These are phyloP conservation scores for Durotheca rogersii DNA, from an alignment of 495 filamentous ascomycete species.

Conservation along the genomic window DNA sequence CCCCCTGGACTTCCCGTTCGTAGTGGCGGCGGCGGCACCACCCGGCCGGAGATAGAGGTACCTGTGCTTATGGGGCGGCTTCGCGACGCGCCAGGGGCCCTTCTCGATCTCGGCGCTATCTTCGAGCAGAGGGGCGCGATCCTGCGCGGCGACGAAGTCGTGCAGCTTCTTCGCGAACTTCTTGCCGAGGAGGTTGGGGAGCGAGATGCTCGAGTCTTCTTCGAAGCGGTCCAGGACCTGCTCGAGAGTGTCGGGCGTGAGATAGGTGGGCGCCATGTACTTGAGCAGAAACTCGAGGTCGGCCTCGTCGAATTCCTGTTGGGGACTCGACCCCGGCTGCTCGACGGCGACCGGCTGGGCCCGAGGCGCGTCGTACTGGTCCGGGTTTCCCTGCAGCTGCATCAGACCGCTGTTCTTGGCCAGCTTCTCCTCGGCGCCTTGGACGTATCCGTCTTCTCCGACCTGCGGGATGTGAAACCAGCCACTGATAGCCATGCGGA, in stretches of 20 bases:
- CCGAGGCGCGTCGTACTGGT: conserved; percentile 80
- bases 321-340: conserved; percentile 44
- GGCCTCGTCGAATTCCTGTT: conserved; percentile 63
- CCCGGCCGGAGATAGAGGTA: conserved; percentile 74
- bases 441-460: conserved; percentile 89
- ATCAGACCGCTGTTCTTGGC: conserved; percentile 84
- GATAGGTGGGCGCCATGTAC: conserved; percentile 83
- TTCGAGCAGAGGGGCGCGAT: conserved; percentile 49
- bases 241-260: conserved; percentile 92
- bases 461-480: conserved; percentile 98
- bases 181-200: conserved; percentile 72
- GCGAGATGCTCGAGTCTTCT: conserved; percentile 76
- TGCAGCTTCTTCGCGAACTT: conserved; percentile 71
- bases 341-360: conserved; percentile 55
- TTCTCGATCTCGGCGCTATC: conserved; percentile 60
- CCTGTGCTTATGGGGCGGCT: conserved; percentile 92
- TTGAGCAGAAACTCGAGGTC: conserved; percentile 86
- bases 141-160: conserved; percentile 65
- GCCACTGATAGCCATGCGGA: conserved; percentile 97
- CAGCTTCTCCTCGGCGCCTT: conserved; percentile 83
- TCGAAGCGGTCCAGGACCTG: conserved; percentile 74
- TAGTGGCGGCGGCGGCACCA: conserved; percentile 6
- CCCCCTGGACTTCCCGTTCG: conserved; percentile 5
- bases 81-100: conserved; percentile 69
- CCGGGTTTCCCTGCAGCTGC: conserved; percentile 88